Evolutionary conservation across 306 rosid species (phyloP).

Genomic region (Mimosa pudica): DNA sequence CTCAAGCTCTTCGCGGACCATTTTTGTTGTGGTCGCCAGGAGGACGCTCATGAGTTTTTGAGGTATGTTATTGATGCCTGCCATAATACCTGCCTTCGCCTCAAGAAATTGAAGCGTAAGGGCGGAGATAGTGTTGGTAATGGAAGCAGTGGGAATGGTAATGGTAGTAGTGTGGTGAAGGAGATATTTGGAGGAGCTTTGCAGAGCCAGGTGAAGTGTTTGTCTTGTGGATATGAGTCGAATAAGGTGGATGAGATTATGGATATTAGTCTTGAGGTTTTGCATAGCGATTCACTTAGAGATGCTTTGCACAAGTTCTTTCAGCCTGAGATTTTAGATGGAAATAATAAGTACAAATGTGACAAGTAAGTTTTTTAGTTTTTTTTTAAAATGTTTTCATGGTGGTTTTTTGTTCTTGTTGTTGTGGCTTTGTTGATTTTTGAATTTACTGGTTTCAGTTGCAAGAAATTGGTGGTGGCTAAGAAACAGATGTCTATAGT

Average conservation of each 20-base stretch:
- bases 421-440: conserved; percentile 25
- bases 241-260: conserved; percentile 98
- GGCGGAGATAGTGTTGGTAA: conserved; percentile 10
- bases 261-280: conserved; percentile 98
- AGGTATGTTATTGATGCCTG: conserved; percentile 96
- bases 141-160: background rate
- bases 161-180: conserved; percentile 60
- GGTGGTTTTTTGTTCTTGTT: background rate
- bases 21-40: conserved; percentile 87
- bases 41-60: conserved; percentile 95
- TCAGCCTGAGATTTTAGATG: conserved; percentile 92
- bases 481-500: conserved; percentile 93
- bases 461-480: conserved; percentile 90
- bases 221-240: conserved; percentile 86
- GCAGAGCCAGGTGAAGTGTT: conserved; percentile 99
- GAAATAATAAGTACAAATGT: conserved; percentile 91
- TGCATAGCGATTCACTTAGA: conserved; percentile 85
- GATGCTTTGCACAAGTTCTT: conserved; percentile 88
- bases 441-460: conserved; percentile 51
- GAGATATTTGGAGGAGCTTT: conserved; percentile 94
- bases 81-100: conserved; percentile 87
- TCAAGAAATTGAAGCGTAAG: conserved; percentile 72
- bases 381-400: background rate
- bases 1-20: conserved; percentile 74
- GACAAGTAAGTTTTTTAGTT: conserved; percentile 61